Evolutionary conservation across 2,329 filamentous ascomycete genomes (phyloP).

Genomic region (Sporothrix humicola): DNA sequence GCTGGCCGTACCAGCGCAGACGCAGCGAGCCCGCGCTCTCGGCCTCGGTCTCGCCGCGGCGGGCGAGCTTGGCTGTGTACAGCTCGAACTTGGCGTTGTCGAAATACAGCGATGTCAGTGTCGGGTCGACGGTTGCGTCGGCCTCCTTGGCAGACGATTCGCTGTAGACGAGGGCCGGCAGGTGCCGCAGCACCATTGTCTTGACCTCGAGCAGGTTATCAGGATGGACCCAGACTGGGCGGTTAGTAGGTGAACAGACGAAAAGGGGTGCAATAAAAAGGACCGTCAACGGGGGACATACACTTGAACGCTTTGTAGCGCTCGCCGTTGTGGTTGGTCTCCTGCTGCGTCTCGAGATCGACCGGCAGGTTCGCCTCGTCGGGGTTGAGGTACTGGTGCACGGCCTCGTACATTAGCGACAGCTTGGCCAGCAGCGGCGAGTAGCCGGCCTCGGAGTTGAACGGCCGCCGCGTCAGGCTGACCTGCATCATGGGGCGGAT

Average conservation of each 20-base stretch:
- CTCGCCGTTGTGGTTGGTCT: slow-evolving; percentile 66
- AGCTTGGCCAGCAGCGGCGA: slow-evolving; percentile 87
- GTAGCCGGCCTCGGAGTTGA: slow-evolving; percentile 91
- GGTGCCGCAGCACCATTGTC: slow-evolving; percentile 87
- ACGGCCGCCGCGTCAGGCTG: slow-evolving; percentile 82
- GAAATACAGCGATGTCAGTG: slow-evolving; percentile 95
- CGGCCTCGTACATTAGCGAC: slow-evolving; percentile 94
- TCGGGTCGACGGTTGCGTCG: slow-evolving; percentile 81
- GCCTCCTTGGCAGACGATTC: slow-evolving; percentile 82
- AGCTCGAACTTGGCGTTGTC: slow-evolving; percentile 85
- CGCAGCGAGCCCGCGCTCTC: slow-evolving; percentile 75
- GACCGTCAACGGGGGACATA: slow-evolving; percentile 49
- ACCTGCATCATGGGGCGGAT: slow-evolving; percentile 92
- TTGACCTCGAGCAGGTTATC: slow-evolving; percentile 98
- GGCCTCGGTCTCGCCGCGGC: slow-evolving; percentile 60
- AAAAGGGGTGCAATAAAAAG: neutral
- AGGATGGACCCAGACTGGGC: slow-evolving; percentile 80
- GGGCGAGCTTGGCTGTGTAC: slow-evolving; percentile 83
- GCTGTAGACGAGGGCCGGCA: slow-evolving; percentile 93
- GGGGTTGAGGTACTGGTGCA: slow-evolving; percentile 78
- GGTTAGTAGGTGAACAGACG: neutral
- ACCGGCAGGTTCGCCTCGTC: slow-evolving; percentile 48
- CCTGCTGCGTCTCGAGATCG: slow-evolving; percentile 59
- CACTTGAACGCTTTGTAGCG: slow-evolving; percentile 87
- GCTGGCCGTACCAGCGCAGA: slow-evolving; percentile 88